A percentile compares a stretch with the other conserved stretches of the same genome.
Conservation (phyloP, 2,329 filamentous ascomycete species). For the Aspergillus viridinutans region DNA sequence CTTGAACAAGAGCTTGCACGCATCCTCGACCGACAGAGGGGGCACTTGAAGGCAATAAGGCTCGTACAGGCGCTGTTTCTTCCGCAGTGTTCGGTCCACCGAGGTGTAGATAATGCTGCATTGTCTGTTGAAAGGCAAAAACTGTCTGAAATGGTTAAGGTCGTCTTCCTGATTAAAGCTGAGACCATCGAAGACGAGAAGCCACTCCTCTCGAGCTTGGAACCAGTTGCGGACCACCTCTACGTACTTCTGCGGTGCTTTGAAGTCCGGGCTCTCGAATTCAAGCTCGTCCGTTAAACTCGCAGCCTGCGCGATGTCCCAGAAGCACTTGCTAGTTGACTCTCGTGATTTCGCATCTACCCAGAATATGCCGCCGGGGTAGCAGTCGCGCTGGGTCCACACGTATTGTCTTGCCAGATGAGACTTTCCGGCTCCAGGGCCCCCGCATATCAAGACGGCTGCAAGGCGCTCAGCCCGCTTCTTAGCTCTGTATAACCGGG, state of each 20-base stretch:
- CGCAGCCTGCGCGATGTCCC: conserved; percentile 60
- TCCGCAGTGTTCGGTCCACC: conserved; percentile 54
- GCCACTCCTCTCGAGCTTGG: conserved; percentile 58
- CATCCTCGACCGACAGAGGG: conserved; percentile 53
- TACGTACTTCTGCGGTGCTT: conserved; percentile 49
- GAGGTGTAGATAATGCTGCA: conserved; percentile 67
- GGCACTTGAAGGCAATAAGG: conserved; percentile 55
- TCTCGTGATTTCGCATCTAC: conserved; percentile 58
- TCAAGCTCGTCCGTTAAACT: conserved; percentile 45
- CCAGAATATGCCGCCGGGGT: conserved; percentile 67
- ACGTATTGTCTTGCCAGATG: conserved; percentile 66
- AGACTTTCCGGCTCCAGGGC: conserved; percentile 65
- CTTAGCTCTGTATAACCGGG: conserved; percentile 55
- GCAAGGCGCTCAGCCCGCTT: conserved; percentile 57
- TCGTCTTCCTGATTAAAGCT: conserved; percentile 56
- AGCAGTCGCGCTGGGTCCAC: conserved; percentile 55
- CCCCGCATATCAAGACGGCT: conserved; percentile 60
- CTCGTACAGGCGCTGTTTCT: conserved; percentile 58
- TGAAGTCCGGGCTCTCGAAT: conserved; percentile 33
- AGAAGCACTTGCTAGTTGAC: conserved; percentile 59
- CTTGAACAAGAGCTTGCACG: conserved; percentile 57
- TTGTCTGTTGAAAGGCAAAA: conserved; percentile 60
- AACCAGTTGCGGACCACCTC: conserved; percentile 60
- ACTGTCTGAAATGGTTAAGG: conserved; percentile 49
- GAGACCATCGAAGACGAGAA: conserved; percentile 64